A percentile compares a stretch with the other conserved stretches of the same genome.
Evolutionary conservation across 129 eudicot genomes (phyloP).

Genomic region (Silybum marianum): DNA sequence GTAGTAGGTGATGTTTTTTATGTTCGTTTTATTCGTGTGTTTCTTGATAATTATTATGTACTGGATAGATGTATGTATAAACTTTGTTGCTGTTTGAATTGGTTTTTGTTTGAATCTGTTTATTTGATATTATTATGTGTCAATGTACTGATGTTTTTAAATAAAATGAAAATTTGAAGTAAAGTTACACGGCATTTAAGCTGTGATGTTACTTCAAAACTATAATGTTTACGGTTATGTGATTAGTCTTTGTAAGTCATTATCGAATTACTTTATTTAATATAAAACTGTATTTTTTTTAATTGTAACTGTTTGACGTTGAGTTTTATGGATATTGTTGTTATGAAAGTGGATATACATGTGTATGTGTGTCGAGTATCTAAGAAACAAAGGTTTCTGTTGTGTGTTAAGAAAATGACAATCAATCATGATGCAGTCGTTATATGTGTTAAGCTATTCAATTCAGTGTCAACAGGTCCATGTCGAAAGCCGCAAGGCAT

Average conservation of each 20-base stretch:
- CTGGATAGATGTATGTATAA: no score
- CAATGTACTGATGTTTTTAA: not conserved
- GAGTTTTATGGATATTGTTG: not conserved
- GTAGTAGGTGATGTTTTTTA: not conserved
- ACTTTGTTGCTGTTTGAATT: not conserved
- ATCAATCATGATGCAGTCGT: not conserved
- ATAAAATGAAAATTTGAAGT: not conserved
- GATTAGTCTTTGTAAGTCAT: not conserved
- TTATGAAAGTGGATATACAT: not conserved
- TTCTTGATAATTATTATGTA: not conserved
- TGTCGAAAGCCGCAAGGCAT: no score
- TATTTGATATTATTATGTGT: not conserved
- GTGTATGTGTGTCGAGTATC: no score
- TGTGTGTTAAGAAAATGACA: not conserved
- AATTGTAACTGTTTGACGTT: not conserved
- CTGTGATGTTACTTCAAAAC: not conserved
- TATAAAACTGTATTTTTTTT: not conserved
- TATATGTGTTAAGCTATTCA: not conserved
- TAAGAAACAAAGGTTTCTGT: not conserved
- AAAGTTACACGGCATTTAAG: not conserved
- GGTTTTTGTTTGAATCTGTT: not conserved
- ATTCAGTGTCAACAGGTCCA: not conserved
- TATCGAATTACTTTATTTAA: no score
- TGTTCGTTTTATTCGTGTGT: not conserved
- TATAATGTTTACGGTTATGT: not conserved